A percentile compares a stretch with the other conserved stretches of the same genome.
These are phyloP conservation scores for Xylaria sp. DNA, from an alignment of 2,329 filamentous ascomycete genomes.

Conservation along the genomic window DNA sequence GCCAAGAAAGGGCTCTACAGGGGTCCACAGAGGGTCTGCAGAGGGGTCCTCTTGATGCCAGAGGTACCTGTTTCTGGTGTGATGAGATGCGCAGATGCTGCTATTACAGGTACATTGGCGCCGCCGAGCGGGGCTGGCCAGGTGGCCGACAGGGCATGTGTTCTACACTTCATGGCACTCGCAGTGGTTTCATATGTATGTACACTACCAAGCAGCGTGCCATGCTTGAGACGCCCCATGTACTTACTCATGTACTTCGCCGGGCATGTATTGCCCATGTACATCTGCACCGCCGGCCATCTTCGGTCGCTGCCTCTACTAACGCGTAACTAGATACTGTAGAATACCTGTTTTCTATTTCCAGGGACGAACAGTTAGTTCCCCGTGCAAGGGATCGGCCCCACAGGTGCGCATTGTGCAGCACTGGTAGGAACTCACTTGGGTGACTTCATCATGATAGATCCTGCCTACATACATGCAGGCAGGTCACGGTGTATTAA, in stretches of 20 bases:
- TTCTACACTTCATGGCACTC: not conserved
- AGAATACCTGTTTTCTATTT: not conserved
- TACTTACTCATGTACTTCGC: slow-evolving; percentile 14
- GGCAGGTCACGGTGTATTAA: not conserved
- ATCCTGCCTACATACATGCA: not conserved
- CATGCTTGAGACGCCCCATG: not conserved
- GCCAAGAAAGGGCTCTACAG: slow-evolving; percentile 7
- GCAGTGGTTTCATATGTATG: not conserved
- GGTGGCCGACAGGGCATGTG: not conserved
- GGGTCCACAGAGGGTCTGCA: slow-evolving; percentile 11
- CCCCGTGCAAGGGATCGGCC: not conserved
- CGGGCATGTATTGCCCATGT: not conserved
- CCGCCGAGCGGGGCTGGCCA: slow-evolving; percentile 9
- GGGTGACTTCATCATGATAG: not conserved
- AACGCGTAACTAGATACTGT: no score
- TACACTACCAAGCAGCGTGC: not conserved
- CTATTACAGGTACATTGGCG: slow-evolving; percentile 25
- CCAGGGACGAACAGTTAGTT: slow-evolving; percentile 12
- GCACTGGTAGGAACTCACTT: not conserved
- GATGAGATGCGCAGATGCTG: slow-evolving; percentile 17
- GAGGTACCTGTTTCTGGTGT: slow-evolving; percentile 12
- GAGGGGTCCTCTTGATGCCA: slow-evolving; percentile 14
- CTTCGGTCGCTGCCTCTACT: not conserved
- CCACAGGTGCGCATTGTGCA: not conserved
- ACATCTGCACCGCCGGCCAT: not conserved